Evolutionary conservation across 2,329 filamentous ascomycete genomes (phyloP).

Genomic region (Hyphodiscus sp.): DNA sequence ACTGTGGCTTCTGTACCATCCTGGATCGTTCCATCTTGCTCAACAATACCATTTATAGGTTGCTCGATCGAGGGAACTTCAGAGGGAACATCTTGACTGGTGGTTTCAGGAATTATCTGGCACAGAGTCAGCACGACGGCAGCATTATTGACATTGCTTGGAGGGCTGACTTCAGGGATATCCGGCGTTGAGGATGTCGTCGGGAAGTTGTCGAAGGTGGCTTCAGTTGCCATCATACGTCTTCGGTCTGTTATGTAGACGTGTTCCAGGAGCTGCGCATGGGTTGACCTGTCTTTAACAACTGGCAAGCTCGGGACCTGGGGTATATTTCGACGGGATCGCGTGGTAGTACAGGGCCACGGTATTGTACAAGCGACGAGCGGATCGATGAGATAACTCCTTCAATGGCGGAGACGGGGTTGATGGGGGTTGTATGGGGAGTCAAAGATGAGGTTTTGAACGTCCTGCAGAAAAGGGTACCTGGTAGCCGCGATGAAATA

Average conservation of each 20-base stretch:
- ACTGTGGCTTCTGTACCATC: slow-evolving; percentile 49
- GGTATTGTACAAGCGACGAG: slow-evolving; percentile 8
- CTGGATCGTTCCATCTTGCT: slow-evolving; percentile 47
- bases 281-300: slow-evolving; percentile 24
- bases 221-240: slow-evolving; percentile 62
- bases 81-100: slow-evolving; percentile 41
- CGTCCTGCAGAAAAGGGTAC: too few relatives aligned
- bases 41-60: slow-evolving; percentile 41
- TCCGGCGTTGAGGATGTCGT: slow-evolving; percentile 23
- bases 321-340: background rate
- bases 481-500: too few relatives aligned
- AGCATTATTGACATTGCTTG: background rate
- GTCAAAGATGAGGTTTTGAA: background rate
- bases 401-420: slow-evolving; percentile 7
- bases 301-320: slow-evolving; percentile 17
- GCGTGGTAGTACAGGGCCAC: slow-evolving; percentile 1
- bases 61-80: slow-evolving; percentile 23
- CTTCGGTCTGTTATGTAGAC: slow-evolving; percentile 31
- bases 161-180: slow-evolving; percentile 27
- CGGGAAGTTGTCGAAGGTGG: slow-evolving; percentile 43
- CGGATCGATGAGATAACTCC: slow-evolving; percentile 9
- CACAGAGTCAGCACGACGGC: slow-evolving; percentile 6
- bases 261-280: slow-evolving; percentile 29
- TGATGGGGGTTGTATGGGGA: slow-evolving; percentile 4
- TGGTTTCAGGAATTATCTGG: slow-evolving; percentile 38